Evolutionary conservation across 2,329 filamentous ascomycete species (phyloP).

Genomic region (Teratosphaeria pseudoeucalypti): DNA sequence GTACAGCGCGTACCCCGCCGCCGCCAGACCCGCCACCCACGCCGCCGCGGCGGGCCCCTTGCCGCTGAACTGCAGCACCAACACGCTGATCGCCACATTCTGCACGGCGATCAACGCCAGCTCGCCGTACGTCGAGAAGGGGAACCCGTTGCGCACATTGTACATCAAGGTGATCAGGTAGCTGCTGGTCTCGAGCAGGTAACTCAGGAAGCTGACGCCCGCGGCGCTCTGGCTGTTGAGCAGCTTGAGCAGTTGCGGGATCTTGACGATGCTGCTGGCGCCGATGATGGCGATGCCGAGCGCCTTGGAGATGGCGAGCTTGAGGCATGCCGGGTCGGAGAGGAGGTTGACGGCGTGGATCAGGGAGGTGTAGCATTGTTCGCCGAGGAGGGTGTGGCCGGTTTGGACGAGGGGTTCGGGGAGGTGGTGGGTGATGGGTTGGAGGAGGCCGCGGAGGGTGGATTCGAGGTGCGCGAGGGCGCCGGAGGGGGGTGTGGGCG

Average conservation of each 20-base stretch:
- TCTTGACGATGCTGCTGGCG: slow-evolving; percentile 84
- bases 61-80: slow-evolving; percentile 77
- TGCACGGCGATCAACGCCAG: slow-evolving; percentile 84
- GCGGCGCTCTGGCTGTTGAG: slow-evolving; percentile 66
- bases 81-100: slow-evolving; percentile 77
- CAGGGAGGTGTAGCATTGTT: slow-evolving; percentile 74
- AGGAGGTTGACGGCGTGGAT: slow-evolving; percentile 69
- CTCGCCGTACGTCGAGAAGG: slow-evolving; percentile 95
- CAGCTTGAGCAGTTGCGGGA: slow-evolving; percentile 93
- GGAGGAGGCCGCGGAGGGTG: slow-evolving; percentile 32
- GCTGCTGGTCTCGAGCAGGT: slow-evolving; percentile 79
- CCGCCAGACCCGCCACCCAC: slow-evolving; percentile 68
- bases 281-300: slow-evolving; percentile 89
- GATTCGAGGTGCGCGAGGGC: slow-evolving; percentile 27
- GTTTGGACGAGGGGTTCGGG: slow-evolving; percentile 65
- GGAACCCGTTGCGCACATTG: slow-evolving; percentile 81
- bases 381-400: slow-evolving; percentile 69
- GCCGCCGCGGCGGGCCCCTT: slow-evolving; percentile 57
- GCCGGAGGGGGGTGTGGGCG: not conserved
- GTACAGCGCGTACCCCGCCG: slow-evolving; percentile 60
- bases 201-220: slow-evolving; percentile 81
- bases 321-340: slow-evolving; percentile 67
- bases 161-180: slow-evolving; percentile 88
- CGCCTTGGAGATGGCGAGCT: slow-evolving; percentile 82
- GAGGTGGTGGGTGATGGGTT: slow-evolving; percentile 37